These are phyloP conservation scores for Aspergillus candidus DNA, from an alignment of 2,329 filamentous ascomycete genomes.

Conservation along the genomic window DNA sequence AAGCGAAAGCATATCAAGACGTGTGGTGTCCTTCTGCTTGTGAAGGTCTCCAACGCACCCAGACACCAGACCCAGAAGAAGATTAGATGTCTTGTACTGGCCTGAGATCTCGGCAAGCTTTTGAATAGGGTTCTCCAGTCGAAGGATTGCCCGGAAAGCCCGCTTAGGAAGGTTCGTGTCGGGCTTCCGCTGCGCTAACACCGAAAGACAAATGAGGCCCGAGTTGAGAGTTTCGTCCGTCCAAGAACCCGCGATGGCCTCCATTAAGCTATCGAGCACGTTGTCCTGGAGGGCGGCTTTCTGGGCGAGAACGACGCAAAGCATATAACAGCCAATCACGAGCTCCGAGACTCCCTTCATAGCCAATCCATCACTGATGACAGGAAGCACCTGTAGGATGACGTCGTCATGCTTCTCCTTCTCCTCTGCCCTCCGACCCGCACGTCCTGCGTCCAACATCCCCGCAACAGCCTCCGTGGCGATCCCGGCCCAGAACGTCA, in stretches of 20 bases:
- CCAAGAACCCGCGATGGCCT: slow-evolving; percentile 75
- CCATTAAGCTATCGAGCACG: slow-evolving; percentile 81
- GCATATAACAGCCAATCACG: slow-evolving; percentile 85
- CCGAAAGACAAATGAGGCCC: slow-evolving; percentile 71
- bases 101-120: slow-evolving; percentile 29
- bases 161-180: slow-evolving; percentile 62
- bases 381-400: slow-evolving; percentile 60
- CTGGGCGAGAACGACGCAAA: slow-evolving; percentile 75
- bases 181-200: slow-evolving; percentile 73
- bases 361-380: slow-evolving; percentile 71
- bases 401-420: slow-evolving; percentile 73
- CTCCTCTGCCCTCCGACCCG: slow-evolving; percentile 70
- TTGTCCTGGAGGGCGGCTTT: slow-evolving; percentile 74
- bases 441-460: slow-evolving; percentile 70
- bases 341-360: slow-evolving; percentile 71
- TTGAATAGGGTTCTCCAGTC: slow-evolving; percentile 27
- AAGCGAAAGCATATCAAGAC: slow-evolving; percentile 44
- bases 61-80: slow-evolving; percentile 33
- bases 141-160: slow-evolving; percentile 53
- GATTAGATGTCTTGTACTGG: slow-evolving; percentile 28
- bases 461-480: slow-evolving; percentile 78
- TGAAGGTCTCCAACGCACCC: slow-evolving; percentile 29
- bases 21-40: slow-evolving; percentile 26
- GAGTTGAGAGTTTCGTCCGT: slow-evolving; percentile 64
- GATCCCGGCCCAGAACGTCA: slow-evolving; percentile 88